Percentiles rank a stretch among this genome's conserved stretches.
Conservation (phyloP, 176 grass and related monocot genomes). For the Carex littledalei region DNA sequence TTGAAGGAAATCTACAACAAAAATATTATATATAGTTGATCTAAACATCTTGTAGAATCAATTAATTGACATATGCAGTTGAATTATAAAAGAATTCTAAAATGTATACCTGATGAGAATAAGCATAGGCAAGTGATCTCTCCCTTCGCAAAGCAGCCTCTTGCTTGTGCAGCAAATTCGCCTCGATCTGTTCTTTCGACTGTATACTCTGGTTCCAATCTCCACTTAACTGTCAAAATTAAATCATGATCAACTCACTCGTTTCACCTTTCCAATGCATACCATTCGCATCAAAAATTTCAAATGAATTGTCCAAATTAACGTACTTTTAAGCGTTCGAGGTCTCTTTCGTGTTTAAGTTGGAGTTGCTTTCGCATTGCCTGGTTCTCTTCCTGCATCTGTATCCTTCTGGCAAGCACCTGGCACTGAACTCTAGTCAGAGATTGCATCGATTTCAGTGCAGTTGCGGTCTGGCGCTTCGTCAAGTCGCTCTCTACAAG, state of each 20-base stretch:
- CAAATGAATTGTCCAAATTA: background rate
- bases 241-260: background rate
- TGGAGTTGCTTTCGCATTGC: conserved; percentile 45
- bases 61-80: no score
- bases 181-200: conserved; percentile 65
- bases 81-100: background rate
- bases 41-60: background rate
- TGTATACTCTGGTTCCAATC: conserved; percentile 69
- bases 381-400: conserved; percentile 69
- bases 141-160: conserved; percentile 64
- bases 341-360: conserved; percentile 34
- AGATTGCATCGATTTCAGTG: conserved; percentile 55
- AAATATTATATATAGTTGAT: background rate
- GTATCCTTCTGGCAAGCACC: conserved; percentile 52
- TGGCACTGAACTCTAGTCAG: conserved; percentile 72
- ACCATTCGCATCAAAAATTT: background rate
- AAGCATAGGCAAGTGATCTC: conserved; percentile 61
- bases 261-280: background rate
- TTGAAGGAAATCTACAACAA: background rate
- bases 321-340: conserved; percentile 51
- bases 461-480: conserved; percentile 45
- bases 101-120: conserved; percentile 59
- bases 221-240: conserved; percentile 37
- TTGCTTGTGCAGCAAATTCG: conserved; percentile 42
- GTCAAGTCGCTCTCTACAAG: conserved; percentile 43